phyloP scores from a whole-genome alignment of 208 protist genomes.

The Vickermania spadyakhi region DNA sequence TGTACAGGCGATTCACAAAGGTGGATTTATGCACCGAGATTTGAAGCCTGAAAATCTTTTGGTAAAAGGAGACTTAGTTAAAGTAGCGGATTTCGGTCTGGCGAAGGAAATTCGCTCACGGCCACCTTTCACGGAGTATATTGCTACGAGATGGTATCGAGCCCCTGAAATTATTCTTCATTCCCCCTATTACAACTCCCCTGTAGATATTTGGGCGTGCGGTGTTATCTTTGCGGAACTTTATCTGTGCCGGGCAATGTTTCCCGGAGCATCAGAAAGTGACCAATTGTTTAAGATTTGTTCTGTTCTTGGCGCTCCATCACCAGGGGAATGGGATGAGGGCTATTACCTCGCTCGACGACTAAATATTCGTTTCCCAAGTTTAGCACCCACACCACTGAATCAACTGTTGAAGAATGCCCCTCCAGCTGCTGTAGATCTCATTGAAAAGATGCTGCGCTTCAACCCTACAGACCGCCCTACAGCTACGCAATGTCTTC shows the following conservation, averaged over 20 bases:
- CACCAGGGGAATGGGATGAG: constrained; percentile 85
- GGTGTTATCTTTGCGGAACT: constrained; percentile 96
- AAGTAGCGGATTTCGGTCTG: constrained; percentile 97
- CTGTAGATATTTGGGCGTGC: constrained; percentile 97
- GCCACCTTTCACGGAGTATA: constrained; percentile 97
- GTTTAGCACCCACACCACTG: constrained; percentile 81
- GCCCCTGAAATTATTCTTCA: constrained; percentile 97
- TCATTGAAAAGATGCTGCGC: constrained; percentile 93
- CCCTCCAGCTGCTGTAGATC: constrained; percentile 88
- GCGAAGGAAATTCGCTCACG: constrained; percentile 94
- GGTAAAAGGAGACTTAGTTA: constrained; percentile 83
- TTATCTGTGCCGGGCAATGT: constrained; percentile 88
- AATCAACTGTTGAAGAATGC: constrained; percentile 85
- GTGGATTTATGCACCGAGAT: constrained; percentile 92
- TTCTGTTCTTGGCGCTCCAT: constrained; percentile 87
- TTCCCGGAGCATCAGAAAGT: constrained; percentile 92
- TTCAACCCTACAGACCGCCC: constrained; percentile 94
- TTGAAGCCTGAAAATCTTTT: constrained; percentile 93
- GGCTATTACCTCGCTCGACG: constrained; percentile 82
- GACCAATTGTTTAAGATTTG: constrained; percentile 97
- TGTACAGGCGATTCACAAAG: constrained; percentile 86
- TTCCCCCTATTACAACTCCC: constrained; percentile 95
- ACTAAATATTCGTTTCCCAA: constrained; percentile 95
- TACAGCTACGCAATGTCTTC: constrained; percentile 89
- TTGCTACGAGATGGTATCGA: constrained; percentile 97